A percentile compares a stretch with the other conserved stretches of the same genome.
These are phyloP conservation scores for Aspergillus quadrilineatus DNA, from an alignment of 2,329 filamentous ascomycete species.

Conservation along the genomic window DNA sequence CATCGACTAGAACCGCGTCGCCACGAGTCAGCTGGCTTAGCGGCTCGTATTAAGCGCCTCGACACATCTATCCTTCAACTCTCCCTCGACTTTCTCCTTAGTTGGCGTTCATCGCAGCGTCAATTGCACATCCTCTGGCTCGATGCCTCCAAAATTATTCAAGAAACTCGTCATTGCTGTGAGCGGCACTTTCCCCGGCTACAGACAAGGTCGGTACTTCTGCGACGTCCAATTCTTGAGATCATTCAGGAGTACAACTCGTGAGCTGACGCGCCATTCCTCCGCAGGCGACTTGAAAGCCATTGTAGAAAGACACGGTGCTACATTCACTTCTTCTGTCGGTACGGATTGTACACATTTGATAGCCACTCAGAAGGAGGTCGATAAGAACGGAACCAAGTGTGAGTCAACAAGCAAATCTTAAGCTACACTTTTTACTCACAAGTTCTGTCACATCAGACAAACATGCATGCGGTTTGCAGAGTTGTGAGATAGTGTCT, in stretches of 20 bases:
- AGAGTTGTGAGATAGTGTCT: constrained; percentile 56
- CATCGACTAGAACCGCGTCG: not conserved
- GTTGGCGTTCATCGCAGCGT: not conserved
- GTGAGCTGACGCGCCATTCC: constrained; percentile 8
- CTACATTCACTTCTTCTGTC: constrained; percentile 32
- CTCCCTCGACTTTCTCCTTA: not conserved
- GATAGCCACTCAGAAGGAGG: constrained; percentile 38
- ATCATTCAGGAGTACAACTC: not conserved
- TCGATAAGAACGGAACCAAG: constrained; percentile 36
- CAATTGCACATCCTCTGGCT: not conserved
- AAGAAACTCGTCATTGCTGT: constrained; percentile 50
- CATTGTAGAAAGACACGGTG: constrained; percentile 36
- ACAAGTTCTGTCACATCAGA: constrained; percentile 54
- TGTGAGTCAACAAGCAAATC: constrained; percentile 39
- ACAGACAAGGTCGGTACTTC: constrained; percentile 48
- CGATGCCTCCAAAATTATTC: constrained; percentile 22
- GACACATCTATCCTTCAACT: not conserved
- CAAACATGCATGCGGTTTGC: constrained; percentile 47
- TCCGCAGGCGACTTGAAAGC: constrained; percentile 17
- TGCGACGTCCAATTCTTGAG: not conserved
- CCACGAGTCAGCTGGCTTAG: not conserved
- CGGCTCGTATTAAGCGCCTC: not conserved
- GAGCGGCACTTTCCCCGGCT: constrained; percentile 59
- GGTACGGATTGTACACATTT: constrained; percentile 39
- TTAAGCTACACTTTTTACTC: constrained; percentile 40